Conservation (phyloP, 768 basidiomycete genomes). For the Serendipita indica region DNA sequence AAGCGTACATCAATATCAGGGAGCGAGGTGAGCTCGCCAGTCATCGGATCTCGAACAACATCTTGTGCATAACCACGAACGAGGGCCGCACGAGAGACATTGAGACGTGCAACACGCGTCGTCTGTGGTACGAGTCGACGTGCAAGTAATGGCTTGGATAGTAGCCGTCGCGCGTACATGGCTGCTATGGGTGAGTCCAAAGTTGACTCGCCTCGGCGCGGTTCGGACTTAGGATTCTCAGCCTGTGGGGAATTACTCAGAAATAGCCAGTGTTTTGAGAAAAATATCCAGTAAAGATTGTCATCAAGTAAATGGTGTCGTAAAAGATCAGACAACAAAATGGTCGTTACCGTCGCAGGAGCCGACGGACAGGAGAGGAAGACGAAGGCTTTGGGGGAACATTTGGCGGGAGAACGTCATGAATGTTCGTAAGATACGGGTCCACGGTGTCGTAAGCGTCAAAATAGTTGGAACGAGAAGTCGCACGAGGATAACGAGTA, state of each 20-base stretch:
- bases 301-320: constrained; percentile 4
- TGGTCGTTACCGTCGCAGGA: background rate
- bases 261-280: background rate
- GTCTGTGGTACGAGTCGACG: background rate
- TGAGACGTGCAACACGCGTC: constrained; percentile 6
- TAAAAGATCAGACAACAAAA: constrained; percentile 1
- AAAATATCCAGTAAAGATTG: background rate
- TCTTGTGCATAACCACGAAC: constrained; percentile 6
- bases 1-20: constrained; percentile 41
- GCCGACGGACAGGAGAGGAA: background rate
- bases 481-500: constrained; percentile 3
- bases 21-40: constrained; percentile 32
- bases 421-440: constrained; percentile 2
- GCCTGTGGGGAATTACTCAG: too few relatives aligned
- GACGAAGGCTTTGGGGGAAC: background rate
- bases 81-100: background rate
- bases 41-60: constrained; percentile 29
- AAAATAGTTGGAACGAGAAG: constrained; percentile 7
- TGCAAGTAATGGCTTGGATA: too few relatives aligned
- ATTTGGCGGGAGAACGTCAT: background rate
- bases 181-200: too few relatives aligned
- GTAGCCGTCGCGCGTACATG: too few relatives aligned
- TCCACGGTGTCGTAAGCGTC: background rate
- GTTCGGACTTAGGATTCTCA: too few relatives aligned
- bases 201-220: too few relatives aligned